Evolutionary conservation across 2,329 filamentous ascomycete species (phyloP), one percentile per base, ranked within the genome.

Genomic region (Colletotrichum cereale): DNA sequence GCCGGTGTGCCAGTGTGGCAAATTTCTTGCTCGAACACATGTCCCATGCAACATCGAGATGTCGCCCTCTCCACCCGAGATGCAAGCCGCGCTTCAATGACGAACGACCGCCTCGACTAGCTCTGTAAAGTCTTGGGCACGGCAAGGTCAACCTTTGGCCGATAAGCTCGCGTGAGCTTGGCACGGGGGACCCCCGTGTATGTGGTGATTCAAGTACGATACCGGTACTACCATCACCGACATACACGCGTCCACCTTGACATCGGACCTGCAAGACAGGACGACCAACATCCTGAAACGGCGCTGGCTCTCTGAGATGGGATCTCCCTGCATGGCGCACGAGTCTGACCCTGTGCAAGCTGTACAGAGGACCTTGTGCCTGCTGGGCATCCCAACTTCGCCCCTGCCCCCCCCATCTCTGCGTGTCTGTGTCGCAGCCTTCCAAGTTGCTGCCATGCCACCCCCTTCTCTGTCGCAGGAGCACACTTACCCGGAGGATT

Each of bases 261-360:
- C 53, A 26, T 21, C 12, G 34, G 36, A 61, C 57, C n/a, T 58
- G 64, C 34, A 67, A 44, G 56, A 71, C 58, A 53, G 50, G 58
- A 60, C 58, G 38, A 53, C 58, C 65, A 71, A 64, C 68, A 57
- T 58, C 42, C 67, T 71, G 69, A 71, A 71, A 71, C 69, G 61
- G 53, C 65, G 62, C 53, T 64, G 69, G 58, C 58, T 53, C 21
- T 63, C 52, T 44, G 58, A 38, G 65, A 71, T 63, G 64, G 65
- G 69, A 64, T 64, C 69, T 71, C 69, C 65, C 69, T 71, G 58
- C 65, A 38, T 71, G 65, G 68, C 58, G 58, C 63, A 48, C 44
- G 53, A 68, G 58, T 68, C 58, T 58, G 44, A 31, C 31, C 60
- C 24, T 60, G 62, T 66, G 34, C 58, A 26, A 53, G 42, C 42